Conservation (phyloP, 345 rosid genomes). For the Brassica carinata region DNA sequence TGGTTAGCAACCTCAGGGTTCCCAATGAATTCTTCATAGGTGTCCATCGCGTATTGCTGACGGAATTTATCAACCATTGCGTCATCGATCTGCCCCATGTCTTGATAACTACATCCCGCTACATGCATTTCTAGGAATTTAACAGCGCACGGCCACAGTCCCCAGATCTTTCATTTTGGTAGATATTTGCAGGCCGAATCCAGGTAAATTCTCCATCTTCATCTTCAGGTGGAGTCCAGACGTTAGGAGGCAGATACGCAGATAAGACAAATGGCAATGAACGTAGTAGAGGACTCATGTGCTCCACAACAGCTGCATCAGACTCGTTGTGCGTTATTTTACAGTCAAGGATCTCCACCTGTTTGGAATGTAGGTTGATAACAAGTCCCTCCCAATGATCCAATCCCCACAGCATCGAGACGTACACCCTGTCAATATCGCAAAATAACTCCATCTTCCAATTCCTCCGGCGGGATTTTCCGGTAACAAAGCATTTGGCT, state of each 20-base stretch:
- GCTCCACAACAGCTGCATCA: neutral
- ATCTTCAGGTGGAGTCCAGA: neutral
- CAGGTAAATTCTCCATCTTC: neutral
- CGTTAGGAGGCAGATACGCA: neutral
- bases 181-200: neutral
- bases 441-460: neutral
- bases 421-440: neutral
- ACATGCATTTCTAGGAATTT: neutral
- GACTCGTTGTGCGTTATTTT: too few relatives aligned
- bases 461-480: neutral
- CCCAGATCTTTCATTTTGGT: neutral
- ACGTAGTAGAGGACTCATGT: neutral
- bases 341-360: neutral
- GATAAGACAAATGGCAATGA: neutral
- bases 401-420: neutral
- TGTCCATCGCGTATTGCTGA: neutral
- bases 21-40: neutral
- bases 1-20: neutral
- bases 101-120: neutral
- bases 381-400: neutral
- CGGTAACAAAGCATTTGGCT: neutral
- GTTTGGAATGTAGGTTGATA: neutral
- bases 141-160: neutral
- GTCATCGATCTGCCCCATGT: neutral
- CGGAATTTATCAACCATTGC: neutral